A percentile compares a stretch with the other conserved stretches of the same genome.
These are phyloP conservation scores for Sideroxylon spinosum DNA, from an alignment of 179 eudicot genomes.

Conservation along the genomic window DNA sequence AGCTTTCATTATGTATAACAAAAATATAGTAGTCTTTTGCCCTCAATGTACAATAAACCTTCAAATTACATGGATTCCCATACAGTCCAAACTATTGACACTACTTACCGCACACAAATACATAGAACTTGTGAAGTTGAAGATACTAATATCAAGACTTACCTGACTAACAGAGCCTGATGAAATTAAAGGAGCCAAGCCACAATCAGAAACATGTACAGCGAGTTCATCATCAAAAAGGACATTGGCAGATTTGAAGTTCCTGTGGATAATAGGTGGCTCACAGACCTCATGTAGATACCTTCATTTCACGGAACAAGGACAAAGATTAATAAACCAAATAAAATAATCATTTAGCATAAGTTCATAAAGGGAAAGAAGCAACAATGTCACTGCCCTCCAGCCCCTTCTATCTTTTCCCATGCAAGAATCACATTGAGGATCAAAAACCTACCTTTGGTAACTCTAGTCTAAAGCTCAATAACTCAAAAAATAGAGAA, in stretches of 20 bases:
- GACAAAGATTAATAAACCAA: not conserved
- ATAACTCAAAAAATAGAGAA: not conserved
- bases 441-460: slow-evolving; percentile 6
- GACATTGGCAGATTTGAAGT: slow-evolving; percentile 88
- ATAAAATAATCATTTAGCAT: slow-evolving; percentile 7
- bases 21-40: not conserved
- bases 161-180: slow-evolving; percentile 90
- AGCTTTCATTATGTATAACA: not conserved
- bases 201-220: slow-evolving; percentile 93
- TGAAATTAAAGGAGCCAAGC: slow-evolving; percentile 73
- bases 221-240: slow-evolving; percentile 84
- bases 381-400: not conserved
- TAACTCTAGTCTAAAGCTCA: not conserved
- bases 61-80: not conserved
- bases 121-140: not conserved
- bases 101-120: not conserved
- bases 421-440: not conserved
- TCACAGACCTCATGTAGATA: slow-evolving; percentile 91
- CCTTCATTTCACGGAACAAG: slow-evolving; percentile 35
- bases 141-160: slow-evolving; percentile 13
- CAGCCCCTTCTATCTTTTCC: not conserved
- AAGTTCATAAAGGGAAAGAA: not conserved
- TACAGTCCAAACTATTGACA: not conserved
- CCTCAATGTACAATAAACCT: not conserved
- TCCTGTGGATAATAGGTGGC: slow-evolving; percentile 84